A percentile compares a stretch with the other conserved stretches of the same genome.
phyloP scores from a whole-genome alignment of 1,139 yeast genomes.

The Candida frijolesensis region DNA sequence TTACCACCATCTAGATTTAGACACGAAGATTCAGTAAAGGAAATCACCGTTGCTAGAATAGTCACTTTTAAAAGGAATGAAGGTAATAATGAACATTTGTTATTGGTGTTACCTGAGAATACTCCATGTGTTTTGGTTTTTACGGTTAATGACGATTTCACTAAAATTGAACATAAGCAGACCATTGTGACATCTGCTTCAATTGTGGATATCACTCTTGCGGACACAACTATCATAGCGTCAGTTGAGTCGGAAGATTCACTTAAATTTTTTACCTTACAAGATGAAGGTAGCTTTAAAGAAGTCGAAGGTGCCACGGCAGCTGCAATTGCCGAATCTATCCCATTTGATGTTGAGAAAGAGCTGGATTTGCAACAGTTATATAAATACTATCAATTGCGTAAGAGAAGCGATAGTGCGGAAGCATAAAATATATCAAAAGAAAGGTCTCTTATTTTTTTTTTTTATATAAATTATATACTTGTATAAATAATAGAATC shows the following conservation, averaged over 20 bases:
- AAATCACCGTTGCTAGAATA: constrained; percentile 56
- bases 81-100: constrained; percentile 22
- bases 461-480: constrained; percentile 1
- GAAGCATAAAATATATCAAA: neutral
- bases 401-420: constrained; percentile 71
- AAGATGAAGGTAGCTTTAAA: constrained; percentile 16
- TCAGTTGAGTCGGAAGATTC: constrained; percentile 49
- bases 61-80: constrained; percentile 26
- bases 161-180: constrained; percentile 25
- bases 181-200: constrained; percentile 27
- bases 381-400: constrained; percentile 61
- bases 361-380: constrained; percentile 60
- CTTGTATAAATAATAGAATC: neutral
- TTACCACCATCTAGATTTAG: constrained; percentile 69
- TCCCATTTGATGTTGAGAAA: constrained; percentile 36
- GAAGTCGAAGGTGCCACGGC: constrained; percentile 6
- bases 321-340: constrained; percentile 22
- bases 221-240: constrained; percentile 36
- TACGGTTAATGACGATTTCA: constrained; percentile 23
- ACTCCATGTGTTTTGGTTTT: constrained; percentile 54
- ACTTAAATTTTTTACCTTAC: constrained; percentile 27
- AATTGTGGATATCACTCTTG: constrained; percentile 29
- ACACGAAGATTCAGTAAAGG: constrained; percentile 49
- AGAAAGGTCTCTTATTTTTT: neutral
- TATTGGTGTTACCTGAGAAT: constrained; percentile 56